Evolutionary conservation across 2,329 filamentous ascomycete genomes (phyloP), one percentile per base, ranked within the genome.

Genomic region (Penicillium occitanis): DNA sequence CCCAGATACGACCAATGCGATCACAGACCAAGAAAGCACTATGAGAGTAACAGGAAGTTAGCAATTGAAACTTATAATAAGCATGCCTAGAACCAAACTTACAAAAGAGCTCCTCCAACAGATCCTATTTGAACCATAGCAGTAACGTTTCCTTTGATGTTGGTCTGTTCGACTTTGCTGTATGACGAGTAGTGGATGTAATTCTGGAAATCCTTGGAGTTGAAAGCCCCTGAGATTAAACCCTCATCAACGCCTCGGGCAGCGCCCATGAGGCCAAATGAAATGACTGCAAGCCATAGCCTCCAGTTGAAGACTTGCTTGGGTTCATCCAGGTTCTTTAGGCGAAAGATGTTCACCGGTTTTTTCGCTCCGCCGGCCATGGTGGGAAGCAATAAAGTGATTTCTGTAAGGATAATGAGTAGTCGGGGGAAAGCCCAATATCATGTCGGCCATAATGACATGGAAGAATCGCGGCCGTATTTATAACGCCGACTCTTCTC

Each of bases 111-210:
- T 51, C 91, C 91, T 3, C 82, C 87, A 35, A 93, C 90, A 28
- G 87, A 90, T 28, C 91, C 91, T 71, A 93, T 87, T 77, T 93
- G 91, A 0, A 93, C 91, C 91, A 93, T 93, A 58, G 89, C 90
- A 6, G 81, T 86, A 48, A 92, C 88, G 44, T 85, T 89, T 25
- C 90, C 90, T 71, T 55, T 33, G 4, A 55, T 35, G n/a, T 55
- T 35, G 30, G 51, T 88, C 73, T 85, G 81, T 57, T 86, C 82
- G 3, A 83, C 79, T 0, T 77, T 71, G 55, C 77, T 80, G 71
- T 88, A 87, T 1, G 81, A 79, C 5, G 81, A 77, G 68, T 88
- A 86, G 70, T 86, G 72, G 73, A 91, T 89, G 40, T 82, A 82
- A 0, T 75, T 70, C 70, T 88, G 84, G 75, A 91, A 91, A 61